phyloP scores from a whole-genome alignment of 1,284 basidiomycete species.

The Afroboletus lepidellus region DNA sequence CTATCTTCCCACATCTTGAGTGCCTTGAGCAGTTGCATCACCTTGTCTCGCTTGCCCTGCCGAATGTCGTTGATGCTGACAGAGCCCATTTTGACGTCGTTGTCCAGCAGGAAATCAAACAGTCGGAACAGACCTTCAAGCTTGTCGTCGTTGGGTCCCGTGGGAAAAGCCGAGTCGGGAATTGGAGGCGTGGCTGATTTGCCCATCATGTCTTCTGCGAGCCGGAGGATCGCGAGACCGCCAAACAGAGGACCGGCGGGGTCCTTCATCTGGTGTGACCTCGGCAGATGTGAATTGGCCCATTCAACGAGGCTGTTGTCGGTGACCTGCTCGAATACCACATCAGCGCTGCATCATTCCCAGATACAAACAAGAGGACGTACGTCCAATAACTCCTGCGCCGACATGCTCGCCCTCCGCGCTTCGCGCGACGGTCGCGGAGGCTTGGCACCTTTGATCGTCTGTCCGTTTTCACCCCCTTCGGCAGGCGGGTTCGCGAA shows the following conservation, averaged over 20 bases:
- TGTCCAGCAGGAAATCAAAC: conserved; percentile 87
- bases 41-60: conserved; percentile 74
- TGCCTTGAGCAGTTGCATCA: conserved; percentile 73
- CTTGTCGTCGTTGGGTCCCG: conserved; percentile 64
- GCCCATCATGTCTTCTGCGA: conserved; percentile 76
- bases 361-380: background rate
- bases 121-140: conserved; percentile 87
- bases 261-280: conserved; percentile 62
- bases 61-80: conserved; percentile 91
- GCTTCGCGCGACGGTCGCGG: conserved; percentile 63
- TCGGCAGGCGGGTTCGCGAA: conserved; percentile 44
- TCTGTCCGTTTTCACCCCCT: conserved; percentile 14
- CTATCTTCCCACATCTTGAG: conserved; percentile 79
- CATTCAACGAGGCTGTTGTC: conserved; percentile 71
- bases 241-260: conserved; percentile 50
- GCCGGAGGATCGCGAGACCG: conserved; percentile 72
- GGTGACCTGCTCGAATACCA: conserved; percentile 18
- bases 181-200: conserved; percentile 65
- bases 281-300: conserved; percentile 82
- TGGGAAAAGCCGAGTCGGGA: conserved; percentile 78
- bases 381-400: conserved; percentile 39
- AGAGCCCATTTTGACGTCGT: conserved; percentile 83
- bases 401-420: conserved; percentile 43
- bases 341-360: background rate
- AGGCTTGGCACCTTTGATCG: conserved; percentile 35